Evolutionary conservation across 176 grass and related monocot species (phyloP).

Genomic region (Puccinellia tenuiflora): DNA sequence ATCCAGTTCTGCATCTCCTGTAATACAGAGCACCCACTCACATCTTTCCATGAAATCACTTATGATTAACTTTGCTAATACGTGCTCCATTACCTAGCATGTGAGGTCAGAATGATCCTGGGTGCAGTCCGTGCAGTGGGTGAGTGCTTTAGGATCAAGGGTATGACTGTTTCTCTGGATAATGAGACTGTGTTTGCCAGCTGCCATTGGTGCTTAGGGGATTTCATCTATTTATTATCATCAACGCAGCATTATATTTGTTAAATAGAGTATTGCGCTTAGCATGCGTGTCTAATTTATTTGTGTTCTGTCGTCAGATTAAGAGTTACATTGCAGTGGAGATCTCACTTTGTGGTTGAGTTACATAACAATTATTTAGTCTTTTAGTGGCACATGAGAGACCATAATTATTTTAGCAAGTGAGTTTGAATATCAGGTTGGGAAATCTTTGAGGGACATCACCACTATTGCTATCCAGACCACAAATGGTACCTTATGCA

Average conservation of each 20-base stretch:
- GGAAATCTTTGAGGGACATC: no score
- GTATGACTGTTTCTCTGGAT: neutral
- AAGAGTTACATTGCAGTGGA: neutral
- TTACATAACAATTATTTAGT: no score
- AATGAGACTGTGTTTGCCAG: neutral
- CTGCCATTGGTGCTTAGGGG: neutral
- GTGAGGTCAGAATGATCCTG: conserved; percentile 32
- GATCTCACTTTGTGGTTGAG: neutral
- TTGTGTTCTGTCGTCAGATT: neutral
- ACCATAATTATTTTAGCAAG: no score
- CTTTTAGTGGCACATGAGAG: no score
- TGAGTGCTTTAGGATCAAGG: neutral
- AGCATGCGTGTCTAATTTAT: neutral
- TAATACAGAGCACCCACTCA: neutral
- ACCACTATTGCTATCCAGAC: no score
- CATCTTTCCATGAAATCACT: neutral
- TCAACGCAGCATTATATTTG: neutral
- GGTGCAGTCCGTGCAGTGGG: neutral
- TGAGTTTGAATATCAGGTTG: no score
- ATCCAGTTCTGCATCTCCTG: conserved; percentile 31
- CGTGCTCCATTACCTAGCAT: neutral
- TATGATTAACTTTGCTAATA: neutral
- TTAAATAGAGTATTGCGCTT: neutral
- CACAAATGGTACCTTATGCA: no score
- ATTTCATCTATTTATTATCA: neutral